phyloP scores from a whole-genome alignment of 345 rosid species.

The Trapa incisa region DNA sequence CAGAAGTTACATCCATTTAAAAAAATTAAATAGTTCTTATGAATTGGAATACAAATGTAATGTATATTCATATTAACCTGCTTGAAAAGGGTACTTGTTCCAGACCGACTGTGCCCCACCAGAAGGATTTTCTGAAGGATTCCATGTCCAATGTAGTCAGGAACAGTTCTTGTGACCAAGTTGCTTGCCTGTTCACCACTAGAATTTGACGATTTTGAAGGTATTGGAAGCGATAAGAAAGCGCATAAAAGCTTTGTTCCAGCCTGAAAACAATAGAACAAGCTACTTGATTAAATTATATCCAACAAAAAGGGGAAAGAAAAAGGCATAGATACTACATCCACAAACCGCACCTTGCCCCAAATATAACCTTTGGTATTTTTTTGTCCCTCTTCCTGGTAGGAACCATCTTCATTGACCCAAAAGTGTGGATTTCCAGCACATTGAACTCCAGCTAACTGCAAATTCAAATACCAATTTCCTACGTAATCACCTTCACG shows the following conservation, averaged over 20 bases:
- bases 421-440: constrained; percentile 99
- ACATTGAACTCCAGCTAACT: constrained; percentile 99
- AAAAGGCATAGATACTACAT: background rate
- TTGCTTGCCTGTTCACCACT: constrained; percentile 44
- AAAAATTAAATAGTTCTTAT: background rate
- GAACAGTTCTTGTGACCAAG: constrained; percentile 45
- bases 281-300: constrained; percentile 7
- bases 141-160: constrained; percentile 69
- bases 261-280: constrained; percentile 38
- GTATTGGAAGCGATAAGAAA: constrained; percentile 84
- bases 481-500: background rate
- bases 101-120: constrained; percentile 83
- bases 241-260: constrained; percentile 90
- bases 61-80: constrained; percentile 39
- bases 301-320: background rate
- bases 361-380: constrained; percentile 94
- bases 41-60: background rate
- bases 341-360: constrained; percentile 64
- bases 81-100: constrained; percentile 93
- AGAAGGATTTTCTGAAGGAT: constrained; percentile 66
- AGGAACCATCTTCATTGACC: constrained; percentile 99
- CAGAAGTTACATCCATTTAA: background rate
- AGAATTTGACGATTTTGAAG: constrained; percentile 58
- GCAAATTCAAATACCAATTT: constrained; percentile 20
- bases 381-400: constrained; percentile 99